phyloP scores from a whole-genome alignment of 257 asterid genomes.

The Rauvolfia tetraphylla region DNA sequence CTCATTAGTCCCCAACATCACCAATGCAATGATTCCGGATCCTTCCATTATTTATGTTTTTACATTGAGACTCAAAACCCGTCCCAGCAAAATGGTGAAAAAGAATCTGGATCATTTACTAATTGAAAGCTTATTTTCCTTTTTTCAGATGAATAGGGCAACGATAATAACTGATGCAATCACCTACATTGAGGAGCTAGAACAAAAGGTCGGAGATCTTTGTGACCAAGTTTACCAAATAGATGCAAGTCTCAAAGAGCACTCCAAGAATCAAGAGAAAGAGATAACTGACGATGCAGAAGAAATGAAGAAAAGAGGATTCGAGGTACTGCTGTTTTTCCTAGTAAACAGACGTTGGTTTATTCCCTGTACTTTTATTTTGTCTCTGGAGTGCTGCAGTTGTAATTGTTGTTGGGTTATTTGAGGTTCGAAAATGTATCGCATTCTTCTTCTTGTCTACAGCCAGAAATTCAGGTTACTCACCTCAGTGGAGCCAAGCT shows the following conservation, averaged over 20 bases:
- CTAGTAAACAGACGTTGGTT: too few species aligned
- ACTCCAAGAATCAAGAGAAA: constrained; percentile 9
- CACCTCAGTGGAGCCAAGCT: constrained; percentile 48
- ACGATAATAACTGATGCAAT: constrained; percentile 76
- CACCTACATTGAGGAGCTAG: constrained; percentile 57
- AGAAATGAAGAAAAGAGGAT: constrained; percentile 47
- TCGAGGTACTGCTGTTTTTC: constrained; percentile 30
- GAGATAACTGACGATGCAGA: constrained; percentile 20
- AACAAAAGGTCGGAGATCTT: constrained; percentile 44
- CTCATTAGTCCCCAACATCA: constrained; percentile 69
- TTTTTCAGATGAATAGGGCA: constrained; percentile 66
- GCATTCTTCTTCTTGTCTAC: background rate
- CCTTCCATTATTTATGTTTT: background rate
- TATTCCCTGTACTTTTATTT: background rate
- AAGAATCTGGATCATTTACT: background rate
- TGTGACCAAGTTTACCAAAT: constrained; percentile 50
- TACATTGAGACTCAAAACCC: background rate
- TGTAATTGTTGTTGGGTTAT: too few species aligned
- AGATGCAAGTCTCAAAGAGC: constrained; percentile 32
- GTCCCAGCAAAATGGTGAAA: too few species aligned
- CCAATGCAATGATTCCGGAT: constrained; percentile 53
- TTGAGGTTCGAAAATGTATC: too few species aligned
- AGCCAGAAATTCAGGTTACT: constrained; percentile 58
- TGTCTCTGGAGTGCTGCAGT: background rate
- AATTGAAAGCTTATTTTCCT: background rate